Evolutionary conservation across 139 green algal genomes (phyloP).

Genomic region (Chlorokybus atmophyticus): DNA sequence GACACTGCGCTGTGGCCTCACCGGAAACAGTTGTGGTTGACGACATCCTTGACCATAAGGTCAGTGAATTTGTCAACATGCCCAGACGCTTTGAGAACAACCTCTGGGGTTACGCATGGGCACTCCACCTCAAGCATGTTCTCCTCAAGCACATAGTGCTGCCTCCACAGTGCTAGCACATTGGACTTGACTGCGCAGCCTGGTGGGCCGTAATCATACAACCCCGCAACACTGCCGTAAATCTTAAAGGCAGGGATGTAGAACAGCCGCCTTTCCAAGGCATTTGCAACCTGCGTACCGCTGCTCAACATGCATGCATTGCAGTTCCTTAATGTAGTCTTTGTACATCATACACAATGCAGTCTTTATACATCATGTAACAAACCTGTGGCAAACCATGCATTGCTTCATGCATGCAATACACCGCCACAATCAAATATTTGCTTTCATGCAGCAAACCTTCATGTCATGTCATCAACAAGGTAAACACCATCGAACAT

Average conservation of each 20-base stretch:
- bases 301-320: too few species aligned
- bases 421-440: too few species aligned
- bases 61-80: conserved; percentile 91
- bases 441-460: too few species aligned
- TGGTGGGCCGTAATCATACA: conserved; percentile 96
- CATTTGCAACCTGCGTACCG: conserved; percentile 62
- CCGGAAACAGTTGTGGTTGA: conserved; percentile 44
- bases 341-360: too few species aligned
- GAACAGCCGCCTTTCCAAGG: conserved; percentile 82
- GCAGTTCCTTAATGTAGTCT: too few species aligned
- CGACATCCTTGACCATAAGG: conserved; percentile 89
- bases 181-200: conserved; percentile 96
- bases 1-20: too few species aligned
- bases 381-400: too few species aligned
- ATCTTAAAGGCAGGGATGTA: conserved; percentile 97
- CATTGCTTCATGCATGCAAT: too few species aligned
- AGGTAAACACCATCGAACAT: too few species aligned
- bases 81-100: conserved; percentile 80
- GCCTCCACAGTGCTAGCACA: conserved; percentile 41
- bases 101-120: conserved; percentile 87
- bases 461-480: too few species aligned
- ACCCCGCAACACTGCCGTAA: conserved; percentile 85
- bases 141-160: conserved; percentile 97
- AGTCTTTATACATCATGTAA: too few species aligned
- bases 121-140: conserved; percentile 98